Base-by-base conservation (phyloP, 768 basidiomycete genomes). In the Lactarius psammicola region DNA sequence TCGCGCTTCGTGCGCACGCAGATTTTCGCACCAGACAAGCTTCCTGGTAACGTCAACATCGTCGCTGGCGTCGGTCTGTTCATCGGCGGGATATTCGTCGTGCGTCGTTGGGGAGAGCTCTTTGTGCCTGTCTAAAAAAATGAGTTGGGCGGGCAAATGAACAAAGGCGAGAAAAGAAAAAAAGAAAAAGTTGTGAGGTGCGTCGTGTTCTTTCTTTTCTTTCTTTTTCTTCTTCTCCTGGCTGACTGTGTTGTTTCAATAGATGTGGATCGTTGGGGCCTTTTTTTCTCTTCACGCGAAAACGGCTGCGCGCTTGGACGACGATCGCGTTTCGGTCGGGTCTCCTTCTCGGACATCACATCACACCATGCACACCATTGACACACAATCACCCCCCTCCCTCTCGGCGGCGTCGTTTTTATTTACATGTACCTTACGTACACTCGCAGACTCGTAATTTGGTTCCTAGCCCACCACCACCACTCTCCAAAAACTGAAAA, bases 81-180 rank as follows among this genome's bases (percentile, higher is more conserved):
- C 71, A 76, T 85, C 30, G 88, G 84, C 33, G 89, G 90, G 3
- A 86, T 94, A 63, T 75, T 86, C 53, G 85, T 80, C 17, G 85
- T 87, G 18, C 85, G 90, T 74, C 84, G 84, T 49, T 96, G 89
- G 83, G 92, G 92, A 13, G 89, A 88, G 49, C 74, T 89, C 51
- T 83, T 93, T 78, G 82, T 93, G 8, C 89, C 89, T 53, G 85
- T 83, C 31, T 89, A 75, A 77, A 63, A 44, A 64, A 56, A 26
- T 44, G 20, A 66, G 23, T n/a, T n/a, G n/a, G n/a, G n/a, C n/a
- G n/a, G n/a, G n/a, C n/a, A n/a, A n/a, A n/a, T n/a, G n/a, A n/a
- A 7, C 42, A 20, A 42, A 18, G 18, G 11, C 2, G 26, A 3
- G 46, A n/a, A 38, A 38, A 10, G 23, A 8, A 13, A 26, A 30